Base-by-base conservation (phyloP, 164 flowering plant species). In the Macadamia tetraphylla region DNA sequence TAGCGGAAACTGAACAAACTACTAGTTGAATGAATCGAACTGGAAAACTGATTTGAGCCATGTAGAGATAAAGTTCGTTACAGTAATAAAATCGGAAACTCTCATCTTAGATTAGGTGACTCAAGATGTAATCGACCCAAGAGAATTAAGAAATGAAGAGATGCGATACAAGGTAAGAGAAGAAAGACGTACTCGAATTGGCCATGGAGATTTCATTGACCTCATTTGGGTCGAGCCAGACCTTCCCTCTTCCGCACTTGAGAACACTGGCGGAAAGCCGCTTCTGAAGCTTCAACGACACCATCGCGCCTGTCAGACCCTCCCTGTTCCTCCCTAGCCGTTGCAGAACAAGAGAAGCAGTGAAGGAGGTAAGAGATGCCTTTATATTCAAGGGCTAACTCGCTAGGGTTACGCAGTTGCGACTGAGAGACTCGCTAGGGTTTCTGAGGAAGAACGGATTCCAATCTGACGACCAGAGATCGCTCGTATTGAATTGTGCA, bases 201-300 rank as follows among this genome's bases (percentile, higher is more conserved):
- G 80, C 80, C 78, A 74, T 81, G 71, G 81, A 74, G 62, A 81
- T 78, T 51, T 81, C 84, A 67, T 70, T 76, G 63, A 44, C 49
- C 31, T 81, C 84, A 74, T 81, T 81, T 3, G 84, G 84, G 63
- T 81, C 84, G 6, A 81, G 78, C 84, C 84, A 81, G 9, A 81
- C 84, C 64, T 81, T 81, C 10, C 75, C 75, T 53, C 48, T 71
- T 9, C 84, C 84, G 56, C 84, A 81, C 58, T 74, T 76, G 57
- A 81, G 80, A 11, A 81, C 81, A 69, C 81, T 78, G 9, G 81
- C 74, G 55, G 81, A 71, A 5, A 81, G 76, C 64, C 84, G 72
- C 73, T 81, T 81, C 78, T 81, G 84, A 3, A 78, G 67, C 74
- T 81, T 78, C 73, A 78, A 46, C 56, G 81, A 78, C 65, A 81